Percentiles rank a stretch among this genome's conserved stretches.
Conservation (phyloP, 1,139 yeast genomes). For the Geotrichum candidum region DNA sequence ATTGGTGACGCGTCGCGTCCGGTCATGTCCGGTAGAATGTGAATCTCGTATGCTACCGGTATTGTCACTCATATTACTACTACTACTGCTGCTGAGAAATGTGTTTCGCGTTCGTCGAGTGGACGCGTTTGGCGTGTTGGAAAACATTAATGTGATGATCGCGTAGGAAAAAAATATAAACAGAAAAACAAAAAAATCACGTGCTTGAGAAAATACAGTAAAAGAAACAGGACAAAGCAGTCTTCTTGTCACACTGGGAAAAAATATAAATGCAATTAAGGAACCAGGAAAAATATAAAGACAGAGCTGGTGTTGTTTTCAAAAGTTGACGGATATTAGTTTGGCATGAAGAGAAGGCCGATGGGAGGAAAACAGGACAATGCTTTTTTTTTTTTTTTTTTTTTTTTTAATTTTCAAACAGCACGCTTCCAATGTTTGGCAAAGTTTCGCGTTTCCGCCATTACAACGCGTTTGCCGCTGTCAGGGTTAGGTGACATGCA, state of each 20-base stretch:
- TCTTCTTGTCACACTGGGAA: not conserved
- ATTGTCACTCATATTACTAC: not conserved
- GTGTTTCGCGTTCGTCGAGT: not conserved
- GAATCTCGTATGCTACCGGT: not conserved
- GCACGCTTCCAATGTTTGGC: not conserved
- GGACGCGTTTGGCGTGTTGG: not conserved
- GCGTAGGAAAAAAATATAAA: not conserved
- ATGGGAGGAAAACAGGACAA: not conserved
- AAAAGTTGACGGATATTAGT: not conserved
- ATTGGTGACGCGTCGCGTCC: conserved; percentile 4
- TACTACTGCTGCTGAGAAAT: conserved; percentile 1
- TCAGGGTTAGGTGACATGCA: not conserved
- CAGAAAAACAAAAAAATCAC: not conserved
- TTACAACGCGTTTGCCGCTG: not conserved
- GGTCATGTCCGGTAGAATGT: not conserved
- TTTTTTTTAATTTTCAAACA: not conserved
- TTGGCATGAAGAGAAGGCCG: not conserved
- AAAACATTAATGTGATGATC: not conserved
- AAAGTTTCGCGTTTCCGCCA: not conserved
- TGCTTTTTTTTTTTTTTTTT: not conserved
- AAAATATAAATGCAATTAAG: not conserved
- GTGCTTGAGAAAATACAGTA: not conserved
- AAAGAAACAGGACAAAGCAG: not conserved
- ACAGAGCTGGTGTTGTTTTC: not conserved
- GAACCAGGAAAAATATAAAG: not conserved